Base-by-base conservation (phyloP, 208 protist species). In the Spongospora subterranea region DNA sequence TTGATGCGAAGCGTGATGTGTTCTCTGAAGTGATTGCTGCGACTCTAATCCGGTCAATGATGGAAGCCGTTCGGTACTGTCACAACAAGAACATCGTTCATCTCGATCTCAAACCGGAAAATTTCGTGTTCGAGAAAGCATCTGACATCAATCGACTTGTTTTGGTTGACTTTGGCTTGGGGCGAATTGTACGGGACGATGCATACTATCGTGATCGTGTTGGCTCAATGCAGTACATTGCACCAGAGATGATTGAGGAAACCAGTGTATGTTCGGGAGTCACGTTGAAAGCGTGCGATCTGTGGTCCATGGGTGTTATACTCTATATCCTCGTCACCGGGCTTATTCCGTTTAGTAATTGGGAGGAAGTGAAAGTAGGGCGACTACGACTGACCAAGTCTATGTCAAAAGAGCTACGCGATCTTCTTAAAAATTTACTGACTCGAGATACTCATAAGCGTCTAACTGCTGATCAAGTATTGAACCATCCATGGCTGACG, bases 221-320 rank as follows among this genome's bases (percentile, higher is more conserved):
- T n/a, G 71, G 71, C 6, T 82, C 71, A 20, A 82, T 82, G 71
- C 71, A 82, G 71, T 82, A 82, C n/a, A 82, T 82, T n/a, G 71
- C 71, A 6, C 71, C 71, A 35, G 71, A 82, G 71, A 82, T 82
- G 71, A 82, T 82, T 43, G 71, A 82, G 17, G 71, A 82, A n/a
- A 82, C 6, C n/a, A 82, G 71, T n/a, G 71, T 82, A 20, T 82
- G 71, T 43, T 45, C 71, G 71, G 71, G 71, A 40, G 11, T 43
- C 11, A 82, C 35, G 71, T n/a, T 82, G 6, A 82, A 82, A 43
- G 71, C 71, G n/a, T 82, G 71, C n/a, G 71, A 82, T 43, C 6
- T 82, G 71, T 82, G 71, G 71, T 82, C 71, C 11, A 45, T 82
- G 71, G 71, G 71, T n/a, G 71, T 82, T n/a, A 82, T 82, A 6